Percentiles rank a stretch among this genome's conserved stretches.
phyloP scores from a whole-genome alignment of 2,329 filamentous ascomycete species.

The Talaromyces sp. region DNA sequence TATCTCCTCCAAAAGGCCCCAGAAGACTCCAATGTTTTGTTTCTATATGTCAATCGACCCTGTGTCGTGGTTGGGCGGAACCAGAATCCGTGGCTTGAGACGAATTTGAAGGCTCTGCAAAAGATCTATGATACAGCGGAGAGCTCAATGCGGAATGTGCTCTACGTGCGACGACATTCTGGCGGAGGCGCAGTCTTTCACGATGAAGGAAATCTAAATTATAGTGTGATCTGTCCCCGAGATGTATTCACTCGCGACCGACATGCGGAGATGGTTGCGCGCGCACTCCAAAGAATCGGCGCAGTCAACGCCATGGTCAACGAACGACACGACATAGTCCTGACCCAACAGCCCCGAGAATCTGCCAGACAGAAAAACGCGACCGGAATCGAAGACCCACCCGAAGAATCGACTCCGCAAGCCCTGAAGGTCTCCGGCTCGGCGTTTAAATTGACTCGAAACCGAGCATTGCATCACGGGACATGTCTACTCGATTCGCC shows the following conservation, averaged over 20 bases:
- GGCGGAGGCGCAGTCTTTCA: slow-evolving; percentile 95
- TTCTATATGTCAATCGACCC: slow-evolving; percentile 83
- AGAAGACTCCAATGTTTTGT: slow-evolving; percentile 69
- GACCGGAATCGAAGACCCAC: slow-evolving; percentile 47
- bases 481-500: slow-evolving; percentile 79
- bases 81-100: slow-evolving; percentile 95
- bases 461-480: slow-evolving; percentile 83
- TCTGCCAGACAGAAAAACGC: slow-evolving; percentile 26
- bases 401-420: slow-evolving; percentile 26
- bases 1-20: slow-evolving; percentile 74
- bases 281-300: slow-evolving; percentile 60
- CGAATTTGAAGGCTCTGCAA: slow-evolving; percentile 65
- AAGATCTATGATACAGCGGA: slow-evolving; percentile 29
- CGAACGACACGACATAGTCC: slow-evolving; percentile 86
- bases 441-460: slow-evolving; percentile 85
- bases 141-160: slow-evolving; percentile 37
- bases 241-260: slow-evolving; percentile 74
- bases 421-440: slow-evolving; percentile 85
- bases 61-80: slow-evolving; percentile 91
- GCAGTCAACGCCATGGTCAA: slow-evolving; percentile 69
- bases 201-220: slow-evolving; percentile 90
- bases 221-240: slow-evolving; percentile 82
- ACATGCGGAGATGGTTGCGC: slow-evolving; percentile 88
- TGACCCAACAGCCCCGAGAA: slow-evolving; percentile 35
- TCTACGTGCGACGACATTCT: slow-evolving; percentile 76